Evolutionary conservation across 306 rosid genomes (phyloP).

Genomic region (Amphicarpaea edgeworthii): DNA sequence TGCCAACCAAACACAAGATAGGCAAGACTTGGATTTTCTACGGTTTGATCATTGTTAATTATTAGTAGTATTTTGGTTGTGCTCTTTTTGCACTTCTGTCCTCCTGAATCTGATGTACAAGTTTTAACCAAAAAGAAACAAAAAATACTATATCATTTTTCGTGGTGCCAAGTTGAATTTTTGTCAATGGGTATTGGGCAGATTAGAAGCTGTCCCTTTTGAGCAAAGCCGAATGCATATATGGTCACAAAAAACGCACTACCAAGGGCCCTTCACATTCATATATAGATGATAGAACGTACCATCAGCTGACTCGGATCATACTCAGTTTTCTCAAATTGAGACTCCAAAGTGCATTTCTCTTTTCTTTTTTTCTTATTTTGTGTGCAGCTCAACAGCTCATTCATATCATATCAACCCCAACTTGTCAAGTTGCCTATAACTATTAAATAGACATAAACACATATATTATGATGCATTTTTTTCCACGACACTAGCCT

Average conservation of each 20-base stretch:
- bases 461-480: neutral
- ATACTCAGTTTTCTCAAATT: slow-evolving; percentile 28
- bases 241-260: neutral
- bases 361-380: neutral
- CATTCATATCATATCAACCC: neutral
- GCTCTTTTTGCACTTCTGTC: slow-evolving; percentile 12
- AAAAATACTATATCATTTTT: neutral
- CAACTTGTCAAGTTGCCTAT: slow-evolving; percentile 40
- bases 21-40: slow-evolving; percentile 7
- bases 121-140: neutral
- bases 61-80: neutral
- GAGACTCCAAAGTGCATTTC: neutral
- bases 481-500: neutral
- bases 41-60: neutral
- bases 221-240: too few species aligned
- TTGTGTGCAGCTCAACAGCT: neutral
- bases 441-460: too few species aligned
- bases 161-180: neutral
- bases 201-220: too few species aligned
- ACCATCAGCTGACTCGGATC: slow-evolving; percentile 50
- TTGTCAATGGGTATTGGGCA: too few species aligned
- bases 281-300: too few species aligned
- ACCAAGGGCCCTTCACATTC: slow-evolving; percentile 5
- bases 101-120: neutral
- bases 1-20: too few species aligned